Evolutionary conservation across 2,329 filamentous ascomycete species (phyloP), one percentile per base, ranked within the genome.

Genomic region (Monilinia fructigena): DNA sequence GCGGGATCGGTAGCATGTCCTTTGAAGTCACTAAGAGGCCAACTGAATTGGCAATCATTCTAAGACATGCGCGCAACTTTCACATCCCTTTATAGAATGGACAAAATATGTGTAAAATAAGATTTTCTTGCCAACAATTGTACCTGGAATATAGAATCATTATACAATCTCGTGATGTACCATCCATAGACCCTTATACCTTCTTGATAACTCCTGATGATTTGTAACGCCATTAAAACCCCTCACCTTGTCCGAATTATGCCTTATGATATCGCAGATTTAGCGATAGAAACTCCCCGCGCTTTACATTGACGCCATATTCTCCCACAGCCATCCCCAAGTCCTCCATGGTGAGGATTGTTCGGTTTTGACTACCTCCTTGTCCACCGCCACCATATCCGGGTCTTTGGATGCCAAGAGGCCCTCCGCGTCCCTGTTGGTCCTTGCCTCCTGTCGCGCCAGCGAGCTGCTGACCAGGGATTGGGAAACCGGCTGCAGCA

Each of bases 331-430:
- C 95, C 93, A 98, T 98, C 20, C 95, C 95, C 74, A 99, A 79
- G 78, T 99, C 95, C 80, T 99, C 95, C 95, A 99, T 98, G 0
- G 95, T 98, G 69, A 99, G 82, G 65, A 99, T 94, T 23, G 95
- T 97, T 70, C 93, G 85, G 70, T 96, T 96, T 80, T 96, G 92
- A 65, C 88, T 91, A 1, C 92, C 91, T 38, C 93, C 93, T 74
- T 93, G 91, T 0, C 93, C 93, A 72, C 94, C 94, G 70, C 94
- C 95, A 20, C 92, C 92, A 75, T 89, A 94, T 0, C 91, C 91
- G 31, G 90, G 86, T 61, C 91, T 81, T 80, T 93, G 90, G 68
- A 78, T 75, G 69, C 71, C 77, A 70, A 71, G 79, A n/a, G 79
- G 81, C n/a, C 82, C 85, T 14, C 80, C 82, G 14, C 79, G 79